phyloP scores from a whole-genome alignment of 2,329 filamentous ascomycete species.

The Monilinia vaccinii-corymbosi region DNA sequence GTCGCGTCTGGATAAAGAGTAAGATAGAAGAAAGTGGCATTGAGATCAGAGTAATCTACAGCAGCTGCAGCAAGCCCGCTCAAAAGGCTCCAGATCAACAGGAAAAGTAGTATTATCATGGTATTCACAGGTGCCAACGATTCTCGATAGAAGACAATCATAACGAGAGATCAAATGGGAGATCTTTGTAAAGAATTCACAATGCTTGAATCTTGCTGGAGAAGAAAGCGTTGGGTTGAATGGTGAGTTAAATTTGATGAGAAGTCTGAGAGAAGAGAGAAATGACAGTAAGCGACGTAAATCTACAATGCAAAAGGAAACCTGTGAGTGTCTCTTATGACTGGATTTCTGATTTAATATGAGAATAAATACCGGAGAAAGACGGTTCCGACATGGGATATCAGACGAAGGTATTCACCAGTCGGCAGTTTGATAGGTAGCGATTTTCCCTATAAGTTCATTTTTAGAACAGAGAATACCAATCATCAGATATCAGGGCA shows the following conservation, averaged over 20 bases:
- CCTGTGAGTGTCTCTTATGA: neutral
- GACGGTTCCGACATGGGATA: neutral
- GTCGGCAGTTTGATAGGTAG: neutral
- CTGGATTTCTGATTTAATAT: neutral
- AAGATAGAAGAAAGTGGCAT: constrained; percentile 1
- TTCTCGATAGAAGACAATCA: neutral
- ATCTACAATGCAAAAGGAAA: neutral
- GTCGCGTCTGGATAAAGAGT: neutral
- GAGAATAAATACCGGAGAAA: neutral
- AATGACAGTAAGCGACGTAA: neutral
- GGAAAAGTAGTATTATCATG: neutral
- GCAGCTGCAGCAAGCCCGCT: neutral
- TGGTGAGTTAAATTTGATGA: neutral
- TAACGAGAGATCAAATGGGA: neutral
- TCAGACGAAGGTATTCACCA: neutral
- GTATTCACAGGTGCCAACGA: neutral
- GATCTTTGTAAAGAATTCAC: neutral
- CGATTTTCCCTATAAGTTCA: neutral
- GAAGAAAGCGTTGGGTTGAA: neutral
- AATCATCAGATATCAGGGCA: neutral
- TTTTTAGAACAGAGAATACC: neutral
- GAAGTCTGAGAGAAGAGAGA: neutral
- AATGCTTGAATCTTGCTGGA: neutral
- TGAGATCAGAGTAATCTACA: neutral
- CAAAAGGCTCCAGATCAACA: neutral